phyloP scores from a whole-genome alignment of 495 filamentous ascomycete genomes.

The Hyaloscypha hepaticicola region DNA sequence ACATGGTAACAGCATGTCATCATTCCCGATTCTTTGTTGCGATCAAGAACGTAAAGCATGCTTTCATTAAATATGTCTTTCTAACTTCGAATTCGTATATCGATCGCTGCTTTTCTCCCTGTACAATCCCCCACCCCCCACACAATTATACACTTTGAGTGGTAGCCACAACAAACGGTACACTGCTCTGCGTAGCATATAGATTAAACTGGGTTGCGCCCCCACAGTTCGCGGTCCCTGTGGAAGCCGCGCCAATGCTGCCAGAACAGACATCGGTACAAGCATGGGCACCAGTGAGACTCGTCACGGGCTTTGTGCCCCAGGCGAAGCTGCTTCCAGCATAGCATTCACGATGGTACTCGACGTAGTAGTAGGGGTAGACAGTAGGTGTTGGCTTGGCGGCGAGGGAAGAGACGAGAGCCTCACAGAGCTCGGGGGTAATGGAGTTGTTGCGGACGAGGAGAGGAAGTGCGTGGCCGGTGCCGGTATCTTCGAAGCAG shows the following conservation, averaged over 20 bases:
- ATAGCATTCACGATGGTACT: constrained; percentile 33
- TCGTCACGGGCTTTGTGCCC: constrained; percentile 22
- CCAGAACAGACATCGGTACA: constrained; percentile 32
- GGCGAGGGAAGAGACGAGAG: constrained; percentile 25
- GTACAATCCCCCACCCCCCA: too few relatives aligned
- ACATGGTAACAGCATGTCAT: too few relatives aligned
- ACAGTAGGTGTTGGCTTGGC: constrained; percentile 22
- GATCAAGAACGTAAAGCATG: too few relatives aligned
- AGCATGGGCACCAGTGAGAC: constrained; percentile 27
- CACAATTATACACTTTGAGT: neutral
- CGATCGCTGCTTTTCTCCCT: too few relatives aligned
- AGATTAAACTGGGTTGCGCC: constrained; percentile 32
- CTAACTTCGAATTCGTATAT: too few relatives aligned
- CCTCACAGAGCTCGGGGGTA: constrained; percentile 32
- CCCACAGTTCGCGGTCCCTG: constrained; percentile 27
- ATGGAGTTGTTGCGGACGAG: constrained; percentile 27
- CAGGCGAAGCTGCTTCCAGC: constrained; percentile 27
- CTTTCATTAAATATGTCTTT: too few relatives aligned
- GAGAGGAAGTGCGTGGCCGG: constrained; percentile 27
- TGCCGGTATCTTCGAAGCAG: constrained; percentile 20
- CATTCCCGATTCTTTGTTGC: too few relatives aligned
- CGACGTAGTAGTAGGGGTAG: constrained; percentile 28
- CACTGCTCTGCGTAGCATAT: constrained; percentile 18
- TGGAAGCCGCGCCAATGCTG: constrained; percentile 20
- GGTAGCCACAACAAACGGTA: neutral